Evolutionary conservation across 2,329 filamentous ascomycete genomes (phyloP).

Genomic region (Calcarisporium arbuscula): DNA sequence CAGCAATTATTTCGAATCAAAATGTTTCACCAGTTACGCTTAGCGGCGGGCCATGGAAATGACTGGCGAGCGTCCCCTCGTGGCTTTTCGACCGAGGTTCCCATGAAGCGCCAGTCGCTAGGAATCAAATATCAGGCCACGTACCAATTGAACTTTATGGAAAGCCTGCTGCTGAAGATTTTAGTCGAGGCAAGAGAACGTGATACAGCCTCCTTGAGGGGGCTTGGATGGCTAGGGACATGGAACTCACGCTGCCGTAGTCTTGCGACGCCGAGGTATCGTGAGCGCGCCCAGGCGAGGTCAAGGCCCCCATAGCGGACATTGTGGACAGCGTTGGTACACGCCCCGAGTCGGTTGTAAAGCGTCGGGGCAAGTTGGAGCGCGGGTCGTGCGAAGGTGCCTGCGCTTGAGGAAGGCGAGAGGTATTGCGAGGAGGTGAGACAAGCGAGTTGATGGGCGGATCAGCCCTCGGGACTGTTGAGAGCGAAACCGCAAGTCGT

Average conservation of each 20-base stretch:
- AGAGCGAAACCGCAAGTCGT: slow-evolving; percentile 72
- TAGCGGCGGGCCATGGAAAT: no score
- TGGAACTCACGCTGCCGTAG: slow-evolving; percentile 34
- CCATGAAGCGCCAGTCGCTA: no score
- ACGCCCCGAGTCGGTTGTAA: slow-evolving; percentile 86
- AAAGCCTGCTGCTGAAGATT: slow-evolving; percentile 42
- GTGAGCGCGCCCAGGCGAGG: slow-evolving; percentile 40
- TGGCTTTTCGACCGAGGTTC: no score
- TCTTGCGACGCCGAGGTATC: slow-evolving; percentile 38
- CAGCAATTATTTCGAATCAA: no score
- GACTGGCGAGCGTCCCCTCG: no score
- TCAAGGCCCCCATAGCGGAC: slow-evolving; percentile 38
- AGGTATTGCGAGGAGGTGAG: slow-evolving; percentile 65
- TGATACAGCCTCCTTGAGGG: no score
- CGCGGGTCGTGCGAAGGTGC: slow-evolving; percentile 58
- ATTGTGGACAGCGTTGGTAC: slow-evolving; percentile 64
- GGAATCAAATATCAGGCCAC: slow-evolving; percentile 25
- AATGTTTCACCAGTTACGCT: no score
- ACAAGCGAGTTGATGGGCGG: slow-evolving; percentile 67
- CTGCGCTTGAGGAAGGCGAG: slow-evolving; percentile 50
- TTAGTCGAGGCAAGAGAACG: no score
- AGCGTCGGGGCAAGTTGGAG: slow-evolving; percentile 77
- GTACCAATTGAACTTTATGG: slow-evolving; percentile 73
- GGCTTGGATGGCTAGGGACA: slow-evolving; percentile 10
- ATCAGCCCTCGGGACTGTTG: slow-evolving; percentile 76